Base-by-base conservation (phyloP, 2,329 filamentous ascomycete species). In the Aaosphaeria arxii region DNA sequence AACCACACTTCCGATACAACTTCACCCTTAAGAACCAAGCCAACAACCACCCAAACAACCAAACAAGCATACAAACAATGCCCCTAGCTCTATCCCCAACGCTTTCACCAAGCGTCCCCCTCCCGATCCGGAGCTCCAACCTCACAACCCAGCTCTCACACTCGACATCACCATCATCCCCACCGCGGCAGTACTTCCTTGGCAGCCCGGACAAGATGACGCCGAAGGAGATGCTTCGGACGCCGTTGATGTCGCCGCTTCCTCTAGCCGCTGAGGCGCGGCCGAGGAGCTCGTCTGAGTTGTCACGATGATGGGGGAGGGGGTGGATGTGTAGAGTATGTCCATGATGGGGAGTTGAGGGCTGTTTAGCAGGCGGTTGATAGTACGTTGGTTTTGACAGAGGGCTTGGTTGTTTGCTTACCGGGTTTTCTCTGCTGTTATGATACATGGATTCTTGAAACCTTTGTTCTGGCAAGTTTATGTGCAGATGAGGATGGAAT, bases 121-220 rank as follows among this genome's bases (percentile, higher is more conserved):
- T 11, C 9, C 9, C 33, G 9, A 36, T 13, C 9, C 33, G 9
- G 28, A 41, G 9, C 17, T 11, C 30, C 41, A 9, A 43, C 41
- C 41, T 11, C 41, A 11, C 39, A 41, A 41, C 39, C 9, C 9
- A 36, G 13, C 33, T 13, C 39, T 28, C 39, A 40, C 30, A 11
- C 24, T 30, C 41, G 11, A 30, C 29, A 7, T 11, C 41, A 43
- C 9, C 41, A 31, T 30, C 17, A 11, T 11, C 28, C 7, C 24
- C 24, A 43, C 30, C 45, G 17, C 43, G 52, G 11, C 24, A 50
- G 41, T 54, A 42, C 44, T 54, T 54, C 43, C 46, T 54, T 4
- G 52, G 52, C 11, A 42, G 41, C 29, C 33, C 42, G 6, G 49
- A 46, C 24, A 9, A 31, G 24, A 28, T 3, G 30, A 9, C 9